Conservation (phyloP, 305 asterid species). For the Euphrasia arctica region DNA sequence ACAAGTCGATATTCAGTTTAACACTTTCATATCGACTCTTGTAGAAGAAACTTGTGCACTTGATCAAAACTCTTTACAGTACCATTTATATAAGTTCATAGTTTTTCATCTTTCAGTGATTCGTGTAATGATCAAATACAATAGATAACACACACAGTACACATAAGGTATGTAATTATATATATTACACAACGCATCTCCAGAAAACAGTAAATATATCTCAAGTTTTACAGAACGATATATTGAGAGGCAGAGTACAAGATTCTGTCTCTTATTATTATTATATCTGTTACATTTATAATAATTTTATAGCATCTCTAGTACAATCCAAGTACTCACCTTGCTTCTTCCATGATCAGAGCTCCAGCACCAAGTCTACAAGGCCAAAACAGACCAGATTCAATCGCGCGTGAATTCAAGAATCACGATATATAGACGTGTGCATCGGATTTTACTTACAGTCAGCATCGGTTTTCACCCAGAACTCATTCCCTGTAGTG, state of each 20-base stretch:
- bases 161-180: not conserved
- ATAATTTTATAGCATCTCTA: not conserved
- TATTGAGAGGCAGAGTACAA: not conserved
- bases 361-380: constrained; percentile 4
- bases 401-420: not conserved
- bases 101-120: no score
- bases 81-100: no score
- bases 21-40: constrained; percentile 12
- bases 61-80: no score
- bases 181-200: not conserved
- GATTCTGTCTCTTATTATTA: not conserved
- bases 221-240: not conserved
- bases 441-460: constrained; percentile 52
- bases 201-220: not conserved
- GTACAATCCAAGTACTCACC: no score
- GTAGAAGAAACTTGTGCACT: not conserved
- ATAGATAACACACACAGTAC: no score
- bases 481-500: constrained; percentile 52
- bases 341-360: not conserved
- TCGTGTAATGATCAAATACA: no score
- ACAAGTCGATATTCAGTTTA: constrained; percentile 10
- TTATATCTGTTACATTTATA: not conserved
- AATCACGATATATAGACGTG: no score
- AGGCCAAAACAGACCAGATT: not conserved
- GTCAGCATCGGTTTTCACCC: constrained; percentile 92